phyloP scores from a whole-genome alignment of 768 basidiomycete genomes.

The Obba rivulosa region DNA sequence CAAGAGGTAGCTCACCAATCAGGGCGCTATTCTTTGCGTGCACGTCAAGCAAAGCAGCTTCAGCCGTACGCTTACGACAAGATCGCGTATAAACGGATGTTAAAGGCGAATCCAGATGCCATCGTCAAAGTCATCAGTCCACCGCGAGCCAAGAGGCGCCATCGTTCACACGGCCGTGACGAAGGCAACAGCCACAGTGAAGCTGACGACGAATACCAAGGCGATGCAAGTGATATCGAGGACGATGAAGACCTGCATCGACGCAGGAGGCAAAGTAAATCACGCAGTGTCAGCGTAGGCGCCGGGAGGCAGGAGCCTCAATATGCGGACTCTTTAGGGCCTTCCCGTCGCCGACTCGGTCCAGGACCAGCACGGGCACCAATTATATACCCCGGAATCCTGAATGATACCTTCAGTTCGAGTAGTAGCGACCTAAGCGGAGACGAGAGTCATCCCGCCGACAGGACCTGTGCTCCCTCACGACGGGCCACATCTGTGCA shows the following conservation, averaged over 20 bases:
- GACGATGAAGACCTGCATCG: slow-evolving; percentile 2
- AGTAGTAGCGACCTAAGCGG: too few relatives aligned
- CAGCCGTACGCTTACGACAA: slow-evolving; percentile 60
- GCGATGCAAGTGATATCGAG: slow-evolving; percentile 6
- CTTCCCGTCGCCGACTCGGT: too few relatives aligned
- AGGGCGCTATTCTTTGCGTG: slow-evolving; percentile 49
- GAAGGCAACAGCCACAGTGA: neutral
- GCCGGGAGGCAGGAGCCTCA: too few relatives aligned
- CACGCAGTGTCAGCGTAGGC: neutral
- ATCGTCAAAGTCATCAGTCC: slow-evolving; percentile 48
- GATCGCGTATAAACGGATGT: slow-evolving; percentile 41
- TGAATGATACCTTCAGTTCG: too few relatives aligned
- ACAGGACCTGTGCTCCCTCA: too few relatives aligned
- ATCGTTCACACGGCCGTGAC: neutral
- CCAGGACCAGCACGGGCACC: too few relatives aligned
- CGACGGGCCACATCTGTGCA: too few relatives aligned
- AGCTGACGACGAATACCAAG: slow-evolving; percentile 1
- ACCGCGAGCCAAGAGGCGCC: slow-evolving; percentile 13
- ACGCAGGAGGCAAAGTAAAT: neutral
- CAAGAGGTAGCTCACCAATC: slow-evolving; percentile 1
- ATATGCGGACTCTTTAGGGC: too few relatives aligned
- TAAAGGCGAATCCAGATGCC: slow-evolving; percentile 59
- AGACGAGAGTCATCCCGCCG: too few relatives aligned
- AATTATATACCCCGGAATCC: too few relatives aligned
- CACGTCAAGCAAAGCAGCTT: slow-evolving; percentile 48